These are phyloP conservation scores for Neonectria coccinea DNA, from an alignment of 2,329 filamentous ascomycete genomes.

Conservation along the genomic window DNA sequence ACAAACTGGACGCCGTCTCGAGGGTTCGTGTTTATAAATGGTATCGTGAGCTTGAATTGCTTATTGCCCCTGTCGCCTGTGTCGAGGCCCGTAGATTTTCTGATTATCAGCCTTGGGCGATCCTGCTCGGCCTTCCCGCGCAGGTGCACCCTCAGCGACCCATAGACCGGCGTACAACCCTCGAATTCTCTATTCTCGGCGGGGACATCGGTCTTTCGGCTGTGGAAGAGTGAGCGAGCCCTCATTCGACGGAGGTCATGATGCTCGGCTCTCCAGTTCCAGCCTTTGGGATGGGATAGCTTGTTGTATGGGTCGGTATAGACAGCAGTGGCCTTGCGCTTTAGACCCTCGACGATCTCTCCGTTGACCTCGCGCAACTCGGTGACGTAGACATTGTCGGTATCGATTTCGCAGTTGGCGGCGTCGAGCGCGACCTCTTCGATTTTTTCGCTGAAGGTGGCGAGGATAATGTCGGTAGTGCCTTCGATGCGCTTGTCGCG, in stretches of 20 bases:
- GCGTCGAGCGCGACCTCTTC: conserved; percentile 70
- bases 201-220: conserved; percentile 64
- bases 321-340: conserved; percentile 55
- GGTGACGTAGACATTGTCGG: conserved; percentile 63
- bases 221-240: conserved; percentile 66
- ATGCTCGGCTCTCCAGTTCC: conserved; percentile 76
- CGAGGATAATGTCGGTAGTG: conserved; percentile 83
- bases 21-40: conserved; percentile 80
- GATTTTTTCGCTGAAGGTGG: conserved; percentile 69
- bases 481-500: conserved; percentile 79
- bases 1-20: conserved; percentile 94
- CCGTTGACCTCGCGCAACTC: conserved; percentile 53
- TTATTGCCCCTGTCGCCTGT: conserved; percentile 54
- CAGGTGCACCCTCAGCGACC: conserved; percentile 62
- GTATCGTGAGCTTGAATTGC: conserved; percentile 70
- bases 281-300: conserved; percentile 69
- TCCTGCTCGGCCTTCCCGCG: conserved; percentile 55
- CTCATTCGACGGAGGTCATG: conserved; percentile 79
- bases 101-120: conserved; percentile 57
- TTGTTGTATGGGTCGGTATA: conserved; percentile 76
- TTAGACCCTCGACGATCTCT: conserved; percentile 51
- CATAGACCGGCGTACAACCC: conserved; percentile 68
- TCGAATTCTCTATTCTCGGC: conserved; percentile 66
- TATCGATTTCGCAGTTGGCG: conserved; percentile 70
- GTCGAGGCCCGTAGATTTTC: conserved; percentile 55